These are phyloP conservation scores for Colletotrichum shisoi DNA, from an alignment of 2,329 filamentous ascomycete species.

Conservation along the genomic window DNA sequence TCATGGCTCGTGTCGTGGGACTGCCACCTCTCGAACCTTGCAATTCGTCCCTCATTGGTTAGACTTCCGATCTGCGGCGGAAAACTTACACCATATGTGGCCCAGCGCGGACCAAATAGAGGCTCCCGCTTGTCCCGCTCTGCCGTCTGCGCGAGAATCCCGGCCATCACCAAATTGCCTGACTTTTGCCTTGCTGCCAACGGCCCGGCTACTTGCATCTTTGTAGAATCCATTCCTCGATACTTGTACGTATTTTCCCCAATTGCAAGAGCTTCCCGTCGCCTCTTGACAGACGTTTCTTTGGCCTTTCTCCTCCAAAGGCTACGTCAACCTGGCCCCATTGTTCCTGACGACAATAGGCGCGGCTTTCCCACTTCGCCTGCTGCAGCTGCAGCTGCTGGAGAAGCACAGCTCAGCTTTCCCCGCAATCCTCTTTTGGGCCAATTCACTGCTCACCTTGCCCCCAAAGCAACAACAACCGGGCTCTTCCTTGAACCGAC, in stretches of 20 bases:
- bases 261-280: constrained; percentile 11
- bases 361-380: constrained; percentile 23
- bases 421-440: constrained; percentile 28
- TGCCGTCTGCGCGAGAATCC: constrained; percentile 5
- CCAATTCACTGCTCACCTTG: constrained; percentile 27
- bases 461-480: constrained; percentile 13
- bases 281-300: not conserved
- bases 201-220: constrained; percentile 15
- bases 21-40: constrained; percentile 30
- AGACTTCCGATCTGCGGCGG: constrained; percentile 23
- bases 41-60: constrained; percentile 28
- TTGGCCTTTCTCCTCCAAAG: constrained; percentile 12
- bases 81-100: constrained; percentile 34
- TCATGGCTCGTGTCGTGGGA: constrained; percentile 13
- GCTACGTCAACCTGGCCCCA: constrained; percentile 23
- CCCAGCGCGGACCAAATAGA: constrained; percentile 30
- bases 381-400: not conserved
- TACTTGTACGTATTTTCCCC: constrained; percentile 8
- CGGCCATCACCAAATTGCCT: constrained; percentile 7
- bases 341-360: constrained; percentile 38
- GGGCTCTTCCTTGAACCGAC: constrained; percentile 36
- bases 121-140: constrained; percentile 29
- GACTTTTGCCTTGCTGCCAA: constrained; percentile 13
- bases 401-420: constrained; percentile 18
- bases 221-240: constrained; percentile 23